Percentiles rank a stretch among this genome's conserved stretches.
Conservation (phyloP, 2,329 filamentous ascomycete genomes). For the Neophaeococcomyces aloes region DNA sequence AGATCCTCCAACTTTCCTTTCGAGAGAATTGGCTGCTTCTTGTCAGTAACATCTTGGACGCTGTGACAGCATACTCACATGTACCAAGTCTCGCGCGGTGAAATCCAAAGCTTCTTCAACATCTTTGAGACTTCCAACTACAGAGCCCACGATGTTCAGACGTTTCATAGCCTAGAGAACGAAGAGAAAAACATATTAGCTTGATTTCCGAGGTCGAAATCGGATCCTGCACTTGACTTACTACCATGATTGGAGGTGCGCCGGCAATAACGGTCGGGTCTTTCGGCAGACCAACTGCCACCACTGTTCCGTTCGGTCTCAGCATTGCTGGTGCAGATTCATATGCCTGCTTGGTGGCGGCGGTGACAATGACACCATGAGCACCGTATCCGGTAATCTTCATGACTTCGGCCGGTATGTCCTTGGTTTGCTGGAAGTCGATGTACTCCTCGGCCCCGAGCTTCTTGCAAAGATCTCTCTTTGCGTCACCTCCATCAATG, state of each 20-base stretch:
- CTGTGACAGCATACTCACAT: constrained; percentile 12
- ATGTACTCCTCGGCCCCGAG: constrained; percentile 31
- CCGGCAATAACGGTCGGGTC: constrained; percentile 28
- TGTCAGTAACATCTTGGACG: neutral
- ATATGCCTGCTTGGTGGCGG: constrained; percentile 30
- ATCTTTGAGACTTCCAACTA: constrained; percentile 36
- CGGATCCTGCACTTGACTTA: no score
- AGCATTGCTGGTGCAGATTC: constrained; percentile 25
- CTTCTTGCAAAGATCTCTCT: constrained; percentile 28
- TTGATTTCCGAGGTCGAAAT: no score
- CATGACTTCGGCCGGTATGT: constrained; percentile 28
- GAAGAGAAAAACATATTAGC: no score
- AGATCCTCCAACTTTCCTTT: constrained; percentile 19
- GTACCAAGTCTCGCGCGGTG: constrained; percentile 33
- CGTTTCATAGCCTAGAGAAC: constrained; percentile 32
- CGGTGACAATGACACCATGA: constrained; percentile 30
- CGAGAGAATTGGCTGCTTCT: constrained; percentile 18
- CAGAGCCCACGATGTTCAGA: constrained; percentile 34
- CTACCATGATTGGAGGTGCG: constrained; percentile 29
- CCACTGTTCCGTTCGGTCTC: constrained; percentile 29
- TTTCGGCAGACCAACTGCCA: constrained; percentile 29
- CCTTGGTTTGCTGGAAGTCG: constrained; percentile 27
- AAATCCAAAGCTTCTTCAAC: constrained; percentile 39
- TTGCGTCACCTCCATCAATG: constrained; percentile 29
- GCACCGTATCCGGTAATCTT: constrained; percentile 30